Base-by-base conservation (phyloP, 140 eudicot species). In the Senecio squalidus region DNA sequence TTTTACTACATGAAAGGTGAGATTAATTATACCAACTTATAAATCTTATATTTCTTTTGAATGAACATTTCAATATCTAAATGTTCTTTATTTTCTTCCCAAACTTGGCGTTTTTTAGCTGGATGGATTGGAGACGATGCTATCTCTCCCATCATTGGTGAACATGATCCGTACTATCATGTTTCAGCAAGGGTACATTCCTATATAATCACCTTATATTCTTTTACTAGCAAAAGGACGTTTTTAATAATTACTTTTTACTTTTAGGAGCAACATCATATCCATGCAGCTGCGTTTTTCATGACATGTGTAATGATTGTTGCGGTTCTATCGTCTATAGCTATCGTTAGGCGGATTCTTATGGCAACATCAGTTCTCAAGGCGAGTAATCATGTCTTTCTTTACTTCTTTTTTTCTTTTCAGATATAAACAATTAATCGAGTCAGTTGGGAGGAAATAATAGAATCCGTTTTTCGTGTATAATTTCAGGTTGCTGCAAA, bases 81-180 rank as follows among this genome's bases (percentile, higher is more conserved):
- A 38, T 20, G 36, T 39, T 72, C 23, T 13, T 25, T 72, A 1
- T 31, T 34, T 9, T 43, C 20, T 68, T 11, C 20, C 22, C 10
- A 2, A 27, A 0, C n/a, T 70, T 60, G 31, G 45, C 39, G 5
- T 48, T 24, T 40, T 72, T 46, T 77, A 92, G 98, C 98, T 73
- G 98, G 98, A 73, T 92, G 98, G 98, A 87, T 92, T 11, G 98
- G 98, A 53, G 61, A 87, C 15, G 82, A 81, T 76, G 93, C 96
- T 54, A 76, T 92, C 72, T 81, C 98, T 15, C 98, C 98, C 45
- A 84, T 87, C 69, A 81, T 92, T 10, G 98, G 98, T 27, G 85
- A 74, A 53, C 96, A 87, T 56, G 98, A 92, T 59, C 98, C 94
- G 0, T 92, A 92, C 61, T 81, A 84, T 73, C 86, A 79, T 68